These are phyloP conservation scores for Coemansia pectinata DNA, from an alignment of 192 early-diverging fungal genomes.

Conservation along the genomic window DNA sequence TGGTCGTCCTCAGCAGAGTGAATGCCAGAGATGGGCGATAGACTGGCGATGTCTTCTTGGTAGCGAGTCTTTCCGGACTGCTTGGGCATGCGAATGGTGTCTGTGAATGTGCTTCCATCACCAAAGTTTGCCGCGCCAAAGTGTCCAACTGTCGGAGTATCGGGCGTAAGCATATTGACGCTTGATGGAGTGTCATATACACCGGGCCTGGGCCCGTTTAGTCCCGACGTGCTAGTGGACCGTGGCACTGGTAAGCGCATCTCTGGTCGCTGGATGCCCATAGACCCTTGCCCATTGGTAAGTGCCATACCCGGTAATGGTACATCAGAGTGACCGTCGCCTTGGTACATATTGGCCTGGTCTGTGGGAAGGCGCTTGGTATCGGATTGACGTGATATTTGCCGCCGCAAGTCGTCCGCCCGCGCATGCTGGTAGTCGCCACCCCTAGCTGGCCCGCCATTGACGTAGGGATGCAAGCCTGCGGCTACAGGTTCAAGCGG, in stretches of 20 bases:
- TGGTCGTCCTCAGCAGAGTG: neutral
- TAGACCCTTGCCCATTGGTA: neutral
- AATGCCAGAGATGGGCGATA: neutral
- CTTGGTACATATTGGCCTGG: neutral
- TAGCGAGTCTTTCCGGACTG: neutral
- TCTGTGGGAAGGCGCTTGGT: neutral
- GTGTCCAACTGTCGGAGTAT: slow-evolving; percentile 18
- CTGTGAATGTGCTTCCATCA: neutral
- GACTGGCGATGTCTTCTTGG: neutral
- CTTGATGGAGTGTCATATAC: neutral
- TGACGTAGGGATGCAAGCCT: neutral
- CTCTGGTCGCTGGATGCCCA: neutral
- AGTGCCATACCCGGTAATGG: neutral
- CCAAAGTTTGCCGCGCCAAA: slow-evolving; percentile 5
- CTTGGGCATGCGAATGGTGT: slow-evolving; percentile 1
- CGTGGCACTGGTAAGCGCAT: neutral
- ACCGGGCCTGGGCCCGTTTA: neutral
- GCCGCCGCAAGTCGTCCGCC: slow-evolving; percentile 15
- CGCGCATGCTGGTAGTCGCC: neutral
- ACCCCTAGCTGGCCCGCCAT: neutral
- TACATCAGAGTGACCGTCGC: neutral
- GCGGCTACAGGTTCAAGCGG: neutral
- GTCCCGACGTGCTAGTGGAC: neutral
- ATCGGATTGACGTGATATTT: slow-evolving; percentile 15
- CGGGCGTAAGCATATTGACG: slow-evolving; percentile 35